Evolutionary conservation across 768 basidiomycete species (phyloP), one percentile per base, ranked within the genome.

Genomic region (Naematelia aurantialba): DNA sequence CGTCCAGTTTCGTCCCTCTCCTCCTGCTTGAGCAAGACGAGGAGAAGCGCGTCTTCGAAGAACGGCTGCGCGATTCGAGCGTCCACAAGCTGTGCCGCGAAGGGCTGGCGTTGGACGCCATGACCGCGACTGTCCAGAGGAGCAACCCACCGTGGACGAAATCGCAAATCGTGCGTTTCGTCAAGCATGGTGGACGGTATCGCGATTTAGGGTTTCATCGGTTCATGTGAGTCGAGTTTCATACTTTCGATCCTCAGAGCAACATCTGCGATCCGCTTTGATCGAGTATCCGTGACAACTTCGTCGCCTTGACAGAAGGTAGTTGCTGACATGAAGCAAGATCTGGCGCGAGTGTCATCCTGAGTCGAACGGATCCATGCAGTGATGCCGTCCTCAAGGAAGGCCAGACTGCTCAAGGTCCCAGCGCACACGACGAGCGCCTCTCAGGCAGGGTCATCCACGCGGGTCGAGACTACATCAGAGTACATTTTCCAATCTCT

Each of bases 21-120:
- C 63, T 84, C 5, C 73, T 79, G 5, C 79, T 81, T 11, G 89
- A 91, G 74, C 84, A 86, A 70, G 80, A 78, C 0, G 83, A 87
- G 65, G 83, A 82, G 26, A 84, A 85, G 59, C 80, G 81, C 1
- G 79, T 82, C 1, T 70, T 88, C n/a, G 80, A 80, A 53, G 80
- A 87, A 62, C 84, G 89, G 29, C 79, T 91, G 14, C 79, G 83
- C 1, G 82, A 80, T 12, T 89, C 88, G 89, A 80, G 83, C 14
- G 54, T 87, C 3, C 77, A 80, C 26, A 81, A 82, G 19, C 77
- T 90, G 48, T 76, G 81, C 62, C 78, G 82, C 22, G 85, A 87
- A 64, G 89, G 89, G 0, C 89, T 89, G 67, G 83, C 84, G 50
- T 68, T 91, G 39, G 85, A 83, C 0, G 84, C 79, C 17, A 78